A percentile compares a stretch with the other conserved stretches of the same genome.
Conservation (phyloP, 2,329 filamentous ascomycete genomes). For the Sphaerulina musiva region DNA sequence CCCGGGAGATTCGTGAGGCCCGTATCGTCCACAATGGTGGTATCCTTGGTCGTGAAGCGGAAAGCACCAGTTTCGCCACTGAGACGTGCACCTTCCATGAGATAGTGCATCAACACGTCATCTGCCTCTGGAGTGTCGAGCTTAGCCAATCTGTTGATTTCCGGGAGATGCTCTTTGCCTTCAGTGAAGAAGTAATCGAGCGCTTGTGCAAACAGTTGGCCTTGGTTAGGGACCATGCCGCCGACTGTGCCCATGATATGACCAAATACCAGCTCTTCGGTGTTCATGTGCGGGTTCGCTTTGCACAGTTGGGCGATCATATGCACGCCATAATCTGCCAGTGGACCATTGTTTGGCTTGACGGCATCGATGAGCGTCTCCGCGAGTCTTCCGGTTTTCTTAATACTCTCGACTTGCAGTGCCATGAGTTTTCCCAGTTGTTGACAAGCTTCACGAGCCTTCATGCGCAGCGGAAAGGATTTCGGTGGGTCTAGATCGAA, state of each 20-base stretch:
- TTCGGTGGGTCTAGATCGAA: slow-evolving; percentile 50
- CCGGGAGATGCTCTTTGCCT: slow-evolving; percentile 43
- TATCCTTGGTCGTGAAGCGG: slow-evolving; percentile 33
- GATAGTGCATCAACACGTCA: slow-evolving; percentile 47
- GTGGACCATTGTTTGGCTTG: slow-evolving; percentile 34
- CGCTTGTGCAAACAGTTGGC: slow-evolving; percentile 52
- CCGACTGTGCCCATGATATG: slow-evolving; percentile 54
- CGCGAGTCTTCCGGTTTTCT: slow-evolving; percentile 34
- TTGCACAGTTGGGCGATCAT: slow-evolving; percentile 50
- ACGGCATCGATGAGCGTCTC: slow-evolving; percentile 37
- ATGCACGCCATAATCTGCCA: slow-evolving; percentile 50
- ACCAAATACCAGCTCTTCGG: slow-evolving; percentile 50
- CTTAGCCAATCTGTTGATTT: slow-evolving; percentile 45
- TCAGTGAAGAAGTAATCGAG: slow-evolving; percentile 51
- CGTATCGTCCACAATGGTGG: slow-evolving; percentile 32
- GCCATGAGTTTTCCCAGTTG: slow-evolving; percentile 46
- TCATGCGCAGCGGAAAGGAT: slow-evolving; percentile 47
- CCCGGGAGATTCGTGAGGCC: slow-evolving; percentile 10
- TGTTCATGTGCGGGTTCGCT: slow-evolving; percentile 36
- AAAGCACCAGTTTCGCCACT: slow-evolving; percentile 41
- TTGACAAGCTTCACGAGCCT: slow-evolving; percentile 44
- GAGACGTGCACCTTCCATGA: slow-evolving; percentile 41
- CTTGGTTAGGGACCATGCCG: slow-evolving; percentile 52
- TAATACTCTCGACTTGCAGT: slow-evolving; percentile 44
- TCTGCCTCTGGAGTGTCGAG: slow-evolving; percentile 42